Percentiles rank a stretch among this genome's conserved stretches.
phyloP scores from a whole-genome alignment of 1,139 yeast species.

The Arxiozyma bovina region DNA sequence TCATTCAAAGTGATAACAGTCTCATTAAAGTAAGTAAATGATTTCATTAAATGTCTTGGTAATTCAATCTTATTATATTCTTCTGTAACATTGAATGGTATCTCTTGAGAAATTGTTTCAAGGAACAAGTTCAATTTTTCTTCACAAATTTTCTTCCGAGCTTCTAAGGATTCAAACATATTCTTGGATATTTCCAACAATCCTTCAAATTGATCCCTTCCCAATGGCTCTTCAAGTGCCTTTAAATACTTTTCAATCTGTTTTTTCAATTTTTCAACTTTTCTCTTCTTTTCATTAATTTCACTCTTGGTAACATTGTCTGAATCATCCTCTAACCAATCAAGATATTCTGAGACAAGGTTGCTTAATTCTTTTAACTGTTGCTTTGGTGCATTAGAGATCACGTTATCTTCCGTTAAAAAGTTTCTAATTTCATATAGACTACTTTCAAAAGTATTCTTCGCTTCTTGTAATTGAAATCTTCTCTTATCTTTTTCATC shows the following conservation, averaged over 20 bases:
- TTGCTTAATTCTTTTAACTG: constrained; percentile 34
- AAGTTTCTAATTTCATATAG: constrained; percentile 50
- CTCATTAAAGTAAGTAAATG: constrained; percentile 5
- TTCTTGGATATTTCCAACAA: constrained; percentile 24
- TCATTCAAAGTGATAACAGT: constrained; percentile 8
- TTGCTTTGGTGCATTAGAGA: constrained; percentile 33
- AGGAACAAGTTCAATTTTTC: constrained; percentile 13
- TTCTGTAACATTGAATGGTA: constrained; percentile 4
- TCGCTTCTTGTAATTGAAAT: constrained; percentile 39
- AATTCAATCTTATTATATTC: constrained; percentile 8
- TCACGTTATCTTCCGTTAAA: constrained; percentile 41
- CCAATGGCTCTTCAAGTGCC: constrained; percentile 33
- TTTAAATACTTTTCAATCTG: constrained; percentile 31
- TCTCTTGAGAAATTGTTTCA: constrained; percentile 7
- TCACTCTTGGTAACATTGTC: constrained; percentile 42
- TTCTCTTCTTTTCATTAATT: constrained; percentile 30
- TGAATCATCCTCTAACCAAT: constrained; percentile 75
- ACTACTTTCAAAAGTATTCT: constrained; percentile 49
- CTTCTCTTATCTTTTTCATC: constrained; percentile 40
- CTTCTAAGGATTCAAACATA: constrained; percentile 5
- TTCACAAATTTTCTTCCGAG: constrained; percentile 6
- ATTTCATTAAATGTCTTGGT: constrained; percentile 7
- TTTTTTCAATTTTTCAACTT: constrained; percentile 25
- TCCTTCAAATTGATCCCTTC: constrained; percentile 33
- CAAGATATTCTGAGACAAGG: constrained; percentile 44